Evolutionary conservation across 2,329 filamentous ascomycete genomes (phyloP).

Genomic region (Fusarium hainanense): DNA sequence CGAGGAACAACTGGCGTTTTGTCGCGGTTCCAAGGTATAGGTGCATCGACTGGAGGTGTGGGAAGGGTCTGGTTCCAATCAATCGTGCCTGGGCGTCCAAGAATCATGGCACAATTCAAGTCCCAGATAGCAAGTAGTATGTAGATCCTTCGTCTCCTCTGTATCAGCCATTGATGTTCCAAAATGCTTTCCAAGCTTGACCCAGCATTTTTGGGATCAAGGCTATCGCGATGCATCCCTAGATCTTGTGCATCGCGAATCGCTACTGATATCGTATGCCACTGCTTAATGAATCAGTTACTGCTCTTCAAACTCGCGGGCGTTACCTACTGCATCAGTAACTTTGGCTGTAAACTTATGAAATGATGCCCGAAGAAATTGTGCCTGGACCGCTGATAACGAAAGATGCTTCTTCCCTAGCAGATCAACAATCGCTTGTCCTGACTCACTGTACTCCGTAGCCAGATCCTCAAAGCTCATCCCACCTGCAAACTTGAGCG

Average conservation of each 20-base stretch:
- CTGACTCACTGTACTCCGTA: conserved; percentile 69
- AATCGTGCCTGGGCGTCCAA: conserved; percentile 67
- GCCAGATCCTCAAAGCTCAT: conserved; percentile 72
- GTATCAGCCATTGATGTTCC: conserved; percentile 68
- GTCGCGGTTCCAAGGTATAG: conserved; percentile 59
- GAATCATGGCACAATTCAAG: conserved; percentile 62
- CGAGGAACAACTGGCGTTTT: conserved; percentile 62
- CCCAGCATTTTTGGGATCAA: conserved; percentile 62
- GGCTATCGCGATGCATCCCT: conserved; percentile 65
- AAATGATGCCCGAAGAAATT: conserved; percentile 66
- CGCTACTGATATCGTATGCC: conserved; percentile 66
- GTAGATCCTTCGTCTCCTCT: conserved; percentile 67
- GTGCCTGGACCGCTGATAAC: conserved; percentile 66
- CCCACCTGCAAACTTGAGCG: conserved; percentile 67
- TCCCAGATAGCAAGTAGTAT: conserved; percentile 65
- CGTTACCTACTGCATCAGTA: conserved; percentile 61
- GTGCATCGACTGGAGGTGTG: conserved; percentile 64
- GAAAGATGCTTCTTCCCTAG: conserved; percentile 68
- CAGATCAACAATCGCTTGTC: conserved; percentile 63
- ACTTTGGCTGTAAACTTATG: conserved; percentile 70
- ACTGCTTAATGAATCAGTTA: conserved; percentile 50
- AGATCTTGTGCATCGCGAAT: conserved; percentile 73
- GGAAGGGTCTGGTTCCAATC: conserved; percentile 61
- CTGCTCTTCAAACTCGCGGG: not conserved
- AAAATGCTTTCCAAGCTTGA: conserved; percentile 61